phyloP scores from a whole-genome alignment of 768 basidiomycete genomes.

The Suillus sp. region DNA sequence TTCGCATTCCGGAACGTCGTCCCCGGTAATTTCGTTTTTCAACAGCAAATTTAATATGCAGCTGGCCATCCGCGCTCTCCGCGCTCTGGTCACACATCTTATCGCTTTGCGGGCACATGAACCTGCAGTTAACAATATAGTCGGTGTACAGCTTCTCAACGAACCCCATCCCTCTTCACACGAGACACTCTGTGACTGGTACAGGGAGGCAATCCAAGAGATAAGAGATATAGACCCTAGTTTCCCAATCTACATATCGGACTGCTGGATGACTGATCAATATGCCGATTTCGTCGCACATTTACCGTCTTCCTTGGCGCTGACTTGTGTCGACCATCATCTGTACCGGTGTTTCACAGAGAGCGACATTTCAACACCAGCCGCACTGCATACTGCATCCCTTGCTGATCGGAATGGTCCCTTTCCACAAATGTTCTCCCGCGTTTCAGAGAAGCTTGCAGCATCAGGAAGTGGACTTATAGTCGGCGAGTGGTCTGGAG shows the following conservation, averaged over 20 bases:
- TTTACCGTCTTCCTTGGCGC: conserved; percentile 33
- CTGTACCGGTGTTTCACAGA: conserved; percentile 80
- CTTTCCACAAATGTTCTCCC: conserved; percentile 45
- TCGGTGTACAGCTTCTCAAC: conserved; percentile 62
- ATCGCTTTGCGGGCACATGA: conserved; percentile 53
- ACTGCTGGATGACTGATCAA: conserved; percentile 71
- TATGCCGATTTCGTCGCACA: conserved; percentile 58
- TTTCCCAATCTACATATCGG: conserved; percentile 73
- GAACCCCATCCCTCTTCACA: conserved; percentile 58
- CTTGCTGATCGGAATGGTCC: conserved; percentile 44
- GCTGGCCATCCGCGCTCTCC: conserved; percentile 51
- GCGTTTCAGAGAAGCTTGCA: conserved; percentile 36
- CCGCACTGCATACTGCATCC: conserved; percentile 52
- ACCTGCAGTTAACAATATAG: conserved; percentile 45
- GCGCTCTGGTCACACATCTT: conserved; percentile 39
- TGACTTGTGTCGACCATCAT: conserved; percentile 76
- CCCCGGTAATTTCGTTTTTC: conserved; percentile 51
- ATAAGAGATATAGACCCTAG: conserved; percentile 52
- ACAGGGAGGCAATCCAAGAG: conserved; percentile 53
- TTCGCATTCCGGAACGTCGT: conserved; percentile 65
- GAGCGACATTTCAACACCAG: conserved; percentile 55
- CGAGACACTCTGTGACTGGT: conserved; percentile 60
- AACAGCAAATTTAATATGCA: conserved; percentile 43
- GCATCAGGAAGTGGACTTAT: conserved; percentile 55
- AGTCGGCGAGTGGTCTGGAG: conserved; percentile 81